A percentile compares a stretch with the other conserved stretches of the same genome.
phyloP scores from a whole-genome alignment of 169 alveolate genomes.

The Plasmodium vivax region DNA sequence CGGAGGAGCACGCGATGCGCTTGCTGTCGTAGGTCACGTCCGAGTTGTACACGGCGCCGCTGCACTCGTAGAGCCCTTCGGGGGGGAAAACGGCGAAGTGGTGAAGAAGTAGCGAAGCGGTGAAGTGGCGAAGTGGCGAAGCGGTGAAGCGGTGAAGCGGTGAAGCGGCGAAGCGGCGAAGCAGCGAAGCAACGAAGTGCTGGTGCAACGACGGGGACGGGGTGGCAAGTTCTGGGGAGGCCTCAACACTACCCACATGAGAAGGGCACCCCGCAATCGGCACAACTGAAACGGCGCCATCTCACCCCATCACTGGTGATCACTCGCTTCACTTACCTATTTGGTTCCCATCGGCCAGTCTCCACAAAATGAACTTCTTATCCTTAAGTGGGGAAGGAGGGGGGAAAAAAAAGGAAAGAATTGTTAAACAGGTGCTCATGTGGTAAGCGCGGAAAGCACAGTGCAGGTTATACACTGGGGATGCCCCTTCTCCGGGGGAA shows the following conservation, averaged over 20 bases:
- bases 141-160: neutral
- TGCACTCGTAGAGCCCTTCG: conserved; percentile 89
- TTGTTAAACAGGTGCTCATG: neutral
- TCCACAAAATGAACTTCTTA: conserved; percentile 85
- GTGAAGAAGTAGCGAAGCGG: neutral
- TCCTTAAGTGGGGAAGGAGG: conserved; percentile 77
- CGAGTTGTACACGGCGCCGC: conserved; percentile 91
- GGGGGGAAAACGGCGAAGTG: neutral
- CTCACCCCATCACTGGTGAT: neutral
- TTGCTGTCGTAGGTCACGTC: conserved; percentile 90
- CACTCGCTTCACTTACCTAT: conserved; percentile 78
- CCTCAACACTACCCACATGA: neutral
- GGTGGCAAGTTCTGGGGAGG: conserved; percentile 62
- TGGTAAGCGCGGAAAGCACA: too few relatives aligned
- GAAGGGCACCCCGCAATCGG: neutral
- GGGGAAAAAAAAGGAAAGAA: neutral
- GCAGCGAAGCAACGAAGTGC: too few relatives aligned
- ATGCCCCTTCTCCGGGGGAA: too few relatives aligned
- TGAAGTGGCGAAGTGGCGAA: neutral
- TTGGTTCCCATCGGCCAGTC: conserved; percentile 87
- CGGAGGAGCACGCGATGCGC: conserved; percentile 88
- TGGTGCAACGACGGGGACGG: too few relatives aligned
- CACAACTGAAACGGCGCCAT: neutral
- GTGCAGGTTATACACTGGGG: neutral
- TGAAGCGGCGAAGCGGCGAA: neutral